A percentile compares a stretch with the other conserved stretches of the same genome.
phyloP scores from a whole-genome alignment of 2,329 filamentous ascomycete genomes.

The Akanthomyces lecanii region DNA sequence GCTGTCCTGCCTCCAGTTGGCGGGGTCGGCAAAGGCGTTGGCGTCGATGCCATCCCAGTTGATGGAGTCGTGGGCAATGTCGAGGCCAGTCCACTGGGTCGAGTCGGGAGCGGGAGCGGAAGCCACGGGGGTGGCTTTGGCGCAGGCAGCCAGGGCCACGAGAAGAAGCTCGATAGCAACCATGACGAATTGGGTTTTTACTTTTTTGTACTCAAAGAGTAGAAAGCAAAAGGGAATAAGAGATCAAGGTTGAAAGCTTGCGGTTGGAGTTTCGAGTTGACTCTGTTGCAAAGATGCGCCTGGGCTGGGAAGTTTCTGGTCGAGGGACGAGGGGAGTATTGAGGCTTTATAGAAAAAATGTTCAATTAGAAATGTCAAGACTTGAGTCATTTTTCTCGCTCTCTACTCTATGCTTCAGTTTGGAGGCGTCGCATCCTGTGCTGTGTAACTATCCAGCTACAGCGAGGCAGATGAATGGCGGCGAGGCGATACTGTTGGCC shows the following conservation, averaged over 20 bases:
- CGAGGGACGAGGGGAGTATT: background rate
- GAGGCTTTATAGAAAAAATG: background rate
- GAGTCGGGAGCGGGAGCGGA: background rate
- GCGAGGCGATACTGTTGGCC: too few species aligned
- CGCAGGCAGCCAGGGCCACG: background rate
- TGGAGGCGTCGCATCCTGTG: background rate
- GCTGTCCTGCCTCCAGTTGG: conserved; percentile 1
- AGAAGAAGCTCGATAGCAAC: background rate
- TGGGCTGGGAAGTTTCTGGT: background rate
- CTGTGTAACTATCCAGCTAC: background rate
- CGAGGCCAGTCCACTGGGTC: background rate
- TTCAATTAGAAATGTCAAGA: background rate
- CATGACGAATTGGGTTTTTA: background rate
- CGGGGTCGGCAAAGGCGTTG: background rate
- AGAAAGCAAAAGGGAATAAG: background rate
- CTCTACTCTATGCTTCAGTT: background rate
- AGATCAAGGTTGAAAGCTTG: background rate
- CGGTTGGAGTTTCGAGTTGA: background rate
- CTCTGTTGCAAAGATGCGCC: background rate
- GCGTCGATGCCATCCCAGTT: conserved; percentile 7
- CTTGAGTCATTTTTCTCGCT: background rate
- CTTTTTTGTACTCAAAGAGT: background rate
- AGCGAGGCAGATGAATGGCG: background rate
- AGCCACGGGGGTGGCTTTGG: background rate
- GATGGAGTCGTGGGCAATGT: background rate